A percentile compares a stretch with the other conserved stretches of the same genome.
phyloP scores from a whole-genome alignment of 345 rosid species.

The Heritiera fomes region DNA sequence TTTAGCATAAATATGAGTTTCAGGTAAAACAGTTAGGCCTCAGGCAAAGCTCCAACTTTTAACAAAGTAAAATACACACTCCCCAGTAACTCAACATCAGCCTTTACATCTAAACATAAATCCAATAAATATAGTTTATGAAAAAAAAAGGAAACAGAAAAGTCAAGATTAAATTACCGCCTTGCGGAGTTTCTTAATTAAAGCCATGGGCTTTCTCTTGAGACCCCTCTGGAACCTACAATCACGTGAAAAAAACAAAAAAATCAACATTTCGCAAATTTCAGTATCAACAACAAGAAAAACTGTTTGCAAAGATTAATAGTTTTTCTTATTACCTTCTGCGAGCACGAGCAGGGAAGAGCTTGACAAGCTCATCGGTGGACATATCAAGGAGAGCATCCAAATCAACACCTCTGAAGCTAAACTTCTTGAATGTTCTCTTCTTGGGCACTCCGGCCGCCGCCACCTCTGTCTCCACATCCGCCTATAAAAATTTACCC shows the following conservation, averaged over 20 bases:
- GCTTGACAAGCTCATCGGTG: conserved; percentile 92
- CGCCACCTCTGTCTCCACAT: conserved; percentile 47
- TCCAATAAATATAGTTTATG: neutral
- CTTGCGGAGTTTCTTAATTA: conserved; percentile 77
- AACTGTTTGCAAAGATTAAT: neutral
- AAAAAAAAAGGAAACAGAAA: neutral
- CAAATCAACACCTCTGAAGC: conserved; percentile 81
- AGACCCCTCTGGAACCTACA: conserved; percentile 90
- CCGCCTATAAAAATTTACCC: conserved; percentile 31
- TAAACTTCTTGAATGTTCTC: conserved; percentile 89
- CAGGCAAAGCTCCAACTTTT: neutral
- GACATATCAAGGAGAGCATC: conserved; percentile 93
- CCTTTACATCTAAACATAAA: neutral
- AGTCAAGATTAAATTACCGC: conserved; percentile 47
- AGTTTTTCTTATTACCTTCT: conserved; percentile 56
- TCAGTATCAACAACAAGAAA: neutral
- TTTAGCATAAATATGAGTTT: neutral
- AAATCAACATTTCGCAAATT: neutral
- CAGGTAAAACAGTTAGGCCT: neutral
- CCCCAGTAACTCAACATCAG: neutral
- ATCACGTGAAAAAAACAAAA: neutral
- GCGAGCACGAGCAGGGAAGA: conserved; percentile 88
- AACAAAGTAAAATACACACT: neutral
- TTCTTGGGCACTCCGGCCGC: conserved; percentile 62
- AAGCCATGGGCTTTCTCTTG: conserved; percentile 84